These are phyloP conservation scores for Viridothelium virens DNA, from an alignment of 495 filamentous ascomycete species.

Conservation along the genomic window DNA sequence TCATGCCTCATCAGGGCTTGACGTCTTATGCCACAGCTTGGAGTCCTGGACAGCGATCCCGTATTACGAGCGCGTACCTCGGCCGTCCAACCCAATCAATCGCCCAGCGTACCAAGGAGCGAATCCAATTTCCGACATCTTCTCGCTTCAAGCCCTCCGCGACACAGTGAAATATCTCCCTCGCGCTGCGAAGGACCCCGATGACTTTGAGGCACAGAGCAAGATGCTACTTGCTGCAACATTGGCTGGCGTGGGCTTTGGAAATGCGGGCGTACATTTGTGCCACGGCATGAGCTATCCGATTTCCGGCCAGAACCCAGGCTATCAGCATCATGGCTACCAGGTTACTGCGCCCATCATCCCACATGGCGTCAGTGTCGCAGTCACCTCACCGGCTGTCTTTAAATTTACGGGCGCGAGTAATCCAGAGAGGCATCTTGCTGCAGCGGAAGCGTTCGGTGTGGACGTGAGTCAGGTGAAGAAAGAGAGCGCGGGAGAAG, in stretches of 20 bases:
- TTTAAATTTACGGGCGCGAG: constrained; percentile 87
- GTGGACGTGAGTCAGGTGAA: constrained; percentile 81
- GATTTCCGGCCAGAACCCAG: constrained; percentile 86
- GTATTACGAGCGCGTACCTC: constrained; percentile 71
- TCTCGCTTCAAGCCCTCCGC: constrained; percentile 73
- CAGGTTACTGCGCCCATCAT: constrained; percentile 67
- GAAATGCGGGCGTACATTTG: constrained; percentile 93
- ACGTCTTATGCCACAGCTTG: constrained; percentile 87
- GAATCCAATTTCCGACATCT: constrained; percentile 95
- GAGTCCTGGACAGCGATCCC: constrained; percentile 97
- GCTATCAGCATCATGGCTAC: constrained; percentile 82
- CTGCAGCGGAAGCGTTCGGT: constrained; percentile 83
- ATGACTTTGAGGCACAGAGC: constrained; percentile 81
- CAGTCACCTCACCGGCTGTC: constrained; percentile 87
- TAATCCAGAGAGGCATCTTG: constrained; percentile 84
- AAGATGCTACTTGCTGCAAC: constrained; percentile 95
- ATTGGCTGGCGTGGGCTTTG: constrained; percentile 89
- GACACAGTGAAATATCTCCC: constrained; percentile 85
- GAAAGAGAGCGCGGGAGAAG: constrained; percentile 76
- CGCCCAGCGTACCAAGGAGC: constrained; percentile 93
- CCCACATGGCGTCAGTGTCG: constrained; percentile 90
- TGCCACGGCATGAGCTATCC: constrained; percentile 98
- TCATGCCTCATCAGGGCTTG: constrained; percentile 77
- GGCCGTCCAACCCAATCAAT: constrained; percentile 82
- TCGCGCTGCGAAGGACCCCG: constrained; percentile 72